These are phyloP conservation scores for Pichia sp. DNA, from an alignment of 1,139 yeast species.

Conservation along the genomic window DNA sequence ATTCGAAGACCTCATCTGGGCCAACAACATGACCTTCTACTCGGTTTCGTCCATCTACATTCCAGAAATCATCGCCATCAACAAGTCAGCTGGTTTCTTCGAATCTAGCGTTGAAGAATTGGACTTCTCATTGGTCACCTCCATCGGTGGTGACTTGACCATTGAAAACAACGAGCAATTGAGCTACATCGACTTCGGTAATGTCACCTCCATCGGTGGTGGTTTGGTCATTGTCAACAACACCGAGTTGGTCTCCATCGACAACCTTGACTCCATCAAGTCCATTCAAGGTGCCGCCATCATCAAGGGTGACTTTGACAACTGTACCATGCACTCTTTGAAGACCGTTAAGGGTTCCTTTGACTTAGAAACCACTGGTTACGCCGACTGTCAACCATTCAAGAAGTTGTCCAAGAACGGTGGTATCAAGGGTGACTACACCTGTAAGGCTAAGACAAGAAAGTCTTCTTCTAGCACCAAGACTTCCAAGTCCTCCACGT, in stretches of 20 bases:
- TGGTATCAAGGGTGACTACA: conserved; percentile 85
- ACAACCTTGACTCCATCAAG: conserved; percentile 59
- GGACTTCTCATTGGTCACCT: conserved; percentile 49
- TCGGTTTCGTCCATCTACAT: conserved; percentile 69
- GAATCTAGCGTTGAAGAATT: conserved; percentile 58
- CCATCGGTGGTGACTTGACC: conserved; percentile 78
- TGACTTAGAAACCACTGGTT: conserved; percentile 68
- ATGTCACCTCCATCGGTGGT: conserved; percentile 74
- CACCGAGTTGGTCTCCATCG: conserved; percentile 69
- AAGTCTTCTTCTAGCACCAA: conserved; percentile 39
- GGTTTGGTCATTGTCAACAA: conserved; percentile 85
- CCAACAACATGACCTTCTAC: conserved; percentile 81
- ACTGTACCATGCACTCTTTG: conserved; percentile 70
- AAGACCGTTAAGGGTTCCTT: conserved; percentile 89
- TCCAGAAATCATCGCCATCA: conserved; percentile 62
- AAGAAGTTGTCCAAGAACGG: conserved; percentile 63
- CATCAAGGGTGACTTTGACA: conserved; percentile 73
- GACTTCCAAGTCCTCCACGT: conserved; percentile 20
- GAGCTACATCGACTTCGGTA: conserved; percentile 63
- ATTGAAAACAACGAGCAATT: conserved; percentile 70
- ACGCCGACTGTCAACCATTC: conserved; percentile 77
- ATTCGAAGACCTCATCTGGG: conserved; percentile 71
- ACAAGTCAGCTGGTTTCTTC: conserved; percentile 76
- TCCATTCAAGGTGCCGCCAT: conserved; percentile 84
- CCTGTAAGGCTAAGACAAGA: conserved; percentile 53